Evolutionary conservation across 352 stramenopile genomes (phyloP).

Genomic region (Pythium brachiatum): DNA sequence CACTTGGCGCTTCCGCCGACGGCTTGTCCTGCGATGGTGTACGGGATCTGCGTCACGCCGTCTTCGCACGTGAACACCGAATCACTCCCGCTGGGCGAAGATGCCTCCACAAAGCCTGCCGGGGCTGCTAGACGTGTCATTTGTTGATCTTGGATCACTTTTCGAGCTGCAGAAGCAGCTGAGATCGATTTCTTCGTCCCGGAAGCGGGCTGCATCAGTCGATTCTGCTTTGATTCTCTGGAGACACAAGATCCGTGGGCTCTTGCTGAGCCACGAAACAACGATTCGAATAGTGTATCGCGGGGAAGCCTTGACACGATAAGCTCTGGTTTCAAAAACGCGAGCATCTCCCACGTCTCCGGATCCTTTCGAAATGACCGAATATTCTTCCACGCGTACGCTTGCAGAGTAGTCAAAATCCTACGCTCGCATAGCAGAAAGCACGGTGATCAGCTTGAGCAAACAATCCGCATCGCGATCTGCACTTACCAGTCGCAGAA

Average conservation of each 20-base stretch:
- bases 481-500: conserved; percentile 87
- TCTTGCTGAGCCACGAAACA: not conserved
- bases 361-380: conserved; percentile 38
- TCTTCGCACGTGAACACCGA: conserved; percentile 68
- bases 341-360: conserved; percentile 42
- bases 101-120: conserved; percentile 34
- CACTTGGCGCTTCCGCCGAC: conserved; percentile 57
- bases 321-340: conserved; percentile 53
- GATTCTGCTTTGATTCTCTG: not conserved
- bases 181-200: conserved; percentile 15
- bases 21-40: conserved; percentile 73
- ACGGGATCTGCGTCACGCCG: conserved; percentile 77
- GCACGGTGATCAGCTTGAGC: not conserved
- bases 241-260: not conserved
- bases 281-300: not conserved
- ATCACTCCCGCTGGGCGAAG: conserved; percentile 26
- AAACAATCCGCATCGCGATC: not conserved
- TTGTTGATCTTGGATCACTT: conserved; percentile 66
- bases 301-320: not conserved
- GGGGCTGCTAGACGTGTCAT: conserved; percentile 68
- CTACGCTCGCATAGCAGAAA: conserved; percentile 16
- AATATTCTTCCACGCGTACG: conserved; percentile 61
- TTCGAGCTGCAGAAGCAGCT: conserved; percentile 33
- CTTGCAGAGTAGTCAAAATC: conserved; percentile 60
- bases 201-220: not conserved